A percentile compares a stretch with the other conserved stretches of the same genome.
Conservation (phyloP, 2,329 filamentous ascomycete species). For the Canariomyces notabilis region DNA sequence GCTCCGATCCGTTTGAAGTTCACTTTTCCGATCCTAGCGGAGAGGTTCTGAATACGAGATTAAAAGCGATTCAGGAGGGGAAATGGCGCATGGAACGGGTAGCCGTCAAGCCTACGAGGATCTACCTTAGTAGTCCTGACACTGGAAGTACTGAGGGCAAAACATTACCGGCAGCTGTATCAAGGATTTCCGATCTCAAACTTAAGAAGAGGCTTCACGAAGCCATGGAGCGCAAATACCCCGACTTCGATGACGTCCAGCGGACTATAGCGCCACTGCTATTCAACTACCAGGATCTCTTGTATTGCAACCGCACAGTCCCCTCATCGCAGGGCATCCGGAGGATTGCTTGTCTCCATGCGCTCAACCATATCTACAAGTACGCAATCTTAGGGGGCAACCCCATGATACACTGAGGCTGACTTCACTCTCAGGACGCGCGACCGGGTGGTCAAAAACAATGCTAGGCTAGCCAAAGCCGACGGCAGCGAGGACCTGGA, state of each 20-base stretch:
- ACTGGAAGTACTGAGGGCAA: slow-evolving; percentile 32
- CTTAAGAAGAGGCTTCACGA: slow-evolving; percentile 67
- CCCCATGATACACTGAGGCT: background rate
- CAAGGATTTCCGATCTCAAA: slow-evolving; percentile 45
- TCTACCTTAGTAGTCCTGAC: slow-evolving; percentile 44
- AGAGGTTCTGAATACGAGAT: slow-evolving; percentile 48
- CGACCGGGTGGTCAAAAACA: slow-evolving; percentile 89
- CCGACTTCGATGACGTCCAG: slow-evolving; percentile 57
- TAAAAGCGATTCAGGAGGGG: slow-evolving; percentile 45
- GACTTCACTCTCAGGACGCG: slow-evolving; percentile 57
- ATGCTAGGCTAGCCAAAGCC: slow-evolving; percentile 67
- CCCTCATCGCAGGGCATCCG: slow-evolving; percentile 65
- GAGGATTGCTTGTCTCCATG: slow-evolving; percentile 72
- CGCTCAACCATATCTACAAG: slow-evolving; percentile 89
- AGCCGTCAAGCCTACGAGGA: slow-evolving; percentile 42
- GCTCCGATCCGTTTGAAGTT: slow-evolving; percentile 67
- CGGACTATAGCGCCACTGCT: slow-evolving; percentile 64
- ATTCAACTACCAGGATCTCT: slow-evolving; percentile 76
- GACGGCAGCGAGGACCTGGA: slow-evolving; percentile 62
- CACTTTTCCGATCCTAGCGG: slow-evolving; percentile 72
- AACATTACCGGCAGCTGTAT: slow-evolving; percentile 33
- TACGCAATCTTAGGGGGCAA: slow-evolving; percentile 31
- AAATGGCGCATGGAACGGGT: slow-evolving; percentile 49
- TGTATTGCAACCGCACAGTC: slow-evolving; percentile 68
- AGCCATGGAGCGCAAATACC: slow-evolving; percentile 47